phyloP scores from a whole-genome alignment of 2,329 filamentous ascomycete genomes.

The Microcyclospora tardicrescens region DNA sequence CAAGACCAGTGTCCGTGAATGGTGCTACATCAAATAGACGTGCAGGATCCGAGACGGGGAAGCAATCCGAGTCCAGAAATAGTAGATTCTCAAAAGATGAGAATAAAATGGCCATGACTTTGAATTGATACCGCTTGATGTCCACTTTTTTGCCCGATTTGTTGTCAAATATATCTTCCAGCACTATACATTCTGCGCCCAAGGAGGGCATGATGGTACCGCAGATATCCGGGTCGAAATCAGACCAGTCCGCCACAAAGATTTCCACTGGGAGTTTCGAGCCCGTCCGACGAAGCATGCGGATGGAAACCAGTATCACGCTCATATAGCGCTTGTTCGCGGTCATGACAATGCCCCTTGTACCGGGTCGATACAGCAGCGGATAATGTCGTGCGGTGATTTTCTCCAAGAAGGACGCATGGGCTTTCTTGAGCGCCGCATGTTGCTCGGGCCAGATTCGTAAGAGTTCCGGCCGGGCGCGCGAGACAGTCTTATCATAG shows the following conservation, averaged over 20 bases:
- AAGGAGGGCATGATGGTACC: no score
- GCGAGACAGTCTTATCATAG: neutral
- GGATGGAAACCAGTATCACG: slow-evolving; percentile 30
- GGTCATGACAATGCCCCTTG: slow-evolving; percentile 24
- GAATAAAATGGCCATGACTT: no score
- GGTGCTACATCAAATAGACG: slow-evolving; percentile 28
- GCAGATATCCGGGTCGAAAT: slow-evolving; percentile 15
- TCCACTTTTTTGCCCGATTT: no score
- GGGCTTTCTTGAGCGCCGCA: slow-evolving; percentile 1
- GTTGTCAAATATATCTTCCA: no score
- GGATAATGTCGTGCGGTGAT: neutral
- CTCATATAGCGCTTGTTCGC: slow-evolving; percentile 32
- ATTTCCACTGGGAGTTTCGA: slow-evolving; percentile 23
- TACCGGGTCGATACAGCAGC: slow-evolving; percentile 5
- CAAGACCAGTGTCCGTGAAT: slow-evolving; percentile 28
- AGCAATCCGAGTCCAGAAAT: no score
- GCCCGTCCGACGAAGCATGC: slow-evolving; percentile 33
- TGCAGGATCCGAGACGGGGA: no score
- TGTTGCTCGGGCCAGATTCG: neutral
- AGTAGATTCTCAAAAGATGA: no score
- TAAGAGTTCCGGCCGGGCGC: no score
- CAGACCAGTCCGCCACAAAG: no score
- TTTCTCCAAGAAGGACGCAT: neutral
- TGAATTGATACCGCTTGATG: no score
- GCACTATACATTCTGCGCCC: no score